Percentiles rank a stretch among this genome's conserved stretches.
These are phyloP conservation scores for Gymnopilus junonius DNA, from an alignment of 768 basidiomycete genomes.

Conservation along the genomic window DNA sequence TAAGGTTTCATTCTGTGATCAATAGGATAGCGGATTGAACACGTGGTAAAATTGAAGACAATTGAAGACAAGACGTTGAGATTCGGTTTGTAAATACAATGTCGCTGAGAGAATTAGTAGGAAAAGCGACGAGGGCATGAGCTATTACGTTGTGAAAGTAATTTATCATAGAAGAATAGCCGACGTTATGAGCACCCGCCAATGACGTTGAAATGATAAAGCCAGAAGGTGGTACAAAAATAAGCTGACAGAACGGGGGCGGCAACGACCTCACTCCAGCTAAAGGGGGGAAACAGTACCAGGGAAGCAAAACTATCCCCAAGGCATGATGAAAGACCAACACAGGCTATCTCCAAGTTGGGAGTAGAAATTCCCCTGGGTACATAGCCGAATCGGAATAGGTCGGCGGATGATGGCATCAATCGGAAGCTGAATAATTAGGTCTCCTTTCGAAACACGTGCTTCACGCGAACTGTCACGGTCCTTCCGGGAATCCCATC, in stretches of 20 bases:
- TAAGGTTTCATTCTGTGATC: neutral
- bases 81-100: neutral
- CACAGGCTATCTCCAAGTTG: neutral
- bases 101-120: neutral
- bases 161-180: neutral
- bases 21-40: neutral
- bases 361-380: neutral
- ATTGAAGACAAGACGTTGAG: neutral
- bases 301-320: neutral
- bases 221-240: neutral
- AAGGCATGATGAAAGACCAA: neutral
- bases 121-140: neutral
- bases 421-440: constrained; percentile 10
- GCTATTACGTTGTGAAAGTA: neutral
- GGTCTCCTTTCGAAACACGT: constrained; percentile 1
- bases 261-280: neutral
- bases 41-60: neutral
- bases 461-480: constrained; percentile 4
- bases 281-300: neutral
- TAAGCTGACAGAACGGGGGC: neutral
- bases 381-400: neutral
- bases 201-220: neutral
- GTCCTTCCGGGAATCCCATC: neutral
- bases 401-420: constrained; percentile 9
- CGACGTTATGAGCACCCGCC: neutral